These are phyloP conservation scores for Globisporangium nagaii DNA, from an alignment of 352 stramenopile genomes.

Conservation along the genomic window DNA sequence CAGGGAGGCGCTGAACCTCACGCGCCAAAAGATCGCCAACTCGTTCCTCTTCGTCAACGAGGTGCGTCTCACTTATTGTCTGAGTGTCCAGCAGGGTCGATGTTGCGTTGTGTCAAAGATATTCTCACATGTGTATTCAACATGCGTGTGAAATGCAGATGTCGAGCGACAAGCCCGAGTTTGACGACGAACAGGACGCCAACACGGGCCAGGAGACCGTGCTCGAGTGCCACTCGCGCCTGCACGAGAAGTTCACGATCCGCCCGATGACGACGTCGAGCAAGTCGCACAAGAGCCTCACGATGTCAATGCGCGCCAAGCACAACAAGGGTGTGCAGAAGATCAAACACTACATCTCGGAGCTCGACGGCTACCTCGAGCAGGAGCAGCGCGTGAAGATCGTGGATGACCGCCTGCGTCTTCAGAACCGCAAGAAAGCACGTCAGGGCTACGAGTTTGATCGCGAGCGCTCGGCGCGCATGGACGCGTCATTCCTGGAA, in stretches of 20 bases:
- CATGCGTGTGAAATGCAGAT: conserved; percentile 24
- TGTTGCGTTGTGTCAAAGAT: no score
- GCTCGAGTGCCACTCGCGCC: conserved; percentile 73
- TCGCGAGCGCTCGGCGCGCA: conserved; percentile 60
- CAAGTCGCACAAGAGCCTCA: conserved; percentile 85
- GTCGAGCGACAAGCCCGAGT: conserved; percentile 55
- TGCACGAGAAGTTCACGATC: conserved; percentile 85
- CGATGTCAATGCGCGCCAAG: conserved; percentile 86
- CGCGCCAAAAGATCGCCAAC: conserved; percentile 82
- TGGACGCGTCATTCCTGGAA: conserved; percentile 82
- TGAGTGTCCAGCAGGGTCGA: no score
- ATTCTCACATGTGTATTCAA: no score
- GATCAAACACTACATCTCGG: conserved; percentile 84
- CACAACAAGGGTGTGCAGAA: conserved; percentile 87
- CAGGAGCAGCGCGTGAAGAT: conserved; percentile 85
- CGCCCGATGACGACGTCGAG: conserved; percentile 78
- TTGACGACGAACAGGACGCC: conserved; percentile 57
- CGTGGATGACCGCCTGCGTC: conserved; percentile 73
- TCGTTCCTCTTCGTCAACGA: conserved; percentile 84
- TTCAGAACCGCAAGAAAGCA: conserved; percentile 85
- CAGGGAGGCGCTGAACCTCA: conserved; percentile 74
- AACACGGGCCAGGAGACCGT: conserved; percentile 69
- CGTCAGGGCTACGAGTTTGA: conserved; percentile 78
- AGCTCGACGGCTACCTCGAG: conserved; percentile 76
- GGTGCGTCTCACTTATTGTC: no score